phyloP scores from a whole-genome alignment of 2,329 filamentous ascomycete genomes.

The Fusarium veterinarium region DNA sequence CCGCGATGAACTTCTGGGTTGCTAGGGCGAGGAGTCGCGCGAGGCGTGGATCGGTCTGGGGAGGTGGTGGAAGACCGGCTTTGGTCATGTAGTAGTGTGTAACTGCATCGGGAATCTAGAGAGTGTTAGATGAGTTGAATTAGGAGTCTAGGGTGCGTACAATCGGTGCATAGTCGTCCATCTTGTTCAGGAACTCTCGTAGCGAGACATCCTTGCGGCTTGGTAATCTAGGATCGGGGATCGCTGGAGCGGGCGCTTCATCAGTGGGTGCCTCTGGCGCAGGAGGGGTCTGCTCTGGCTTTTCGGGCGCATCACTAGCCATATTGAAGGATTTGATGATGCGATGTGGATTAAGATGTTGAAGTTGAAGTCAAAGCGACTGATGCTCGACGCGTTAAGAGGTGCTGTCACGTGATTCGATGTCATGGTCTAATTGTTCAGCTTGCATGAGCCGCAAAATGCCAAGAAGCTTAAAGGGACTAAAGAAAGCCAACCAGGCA shows the following conservation, averaged over 20 bases:
- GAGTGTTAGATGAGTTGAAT: conserved; percentile 12
- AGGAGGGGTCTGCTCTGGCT: conserved; percentile 45
- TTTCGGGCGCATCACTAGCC: conserved; percentile 52
- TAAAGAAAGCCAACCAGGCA: conserved; percentile 4
- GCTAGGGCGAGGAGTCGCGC: conserved; percentile 94
- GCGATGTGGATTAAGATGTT: conserved; percentile 26
- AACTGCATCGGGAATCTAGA: conserved; percentile 90
- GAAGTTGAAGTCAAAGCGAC: conserved; percentile 7
- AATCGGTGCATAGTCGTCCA: conserved; percentile 98
- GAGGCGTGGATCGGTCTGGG: conserved; percentile 88
- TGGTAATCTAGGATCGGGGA: conserved; percentile 72
- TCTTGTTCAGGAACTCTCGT: conserved; percentile 92
- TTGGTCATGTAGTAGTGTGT: conserved; percentile 98
- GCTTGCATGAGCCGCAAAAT: conserved; percentile 4
- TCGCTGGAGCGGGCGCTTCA: conserved; percentile 56
- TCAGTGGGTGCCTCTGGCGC: conserved; percentile 46
- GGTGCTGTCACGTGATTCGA: conserved; percentile 39
- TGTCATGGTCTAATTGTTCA: conserved; percentile 16
- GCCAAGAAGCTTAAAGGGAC: conserved; percentile 21
- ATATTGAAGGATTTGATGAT: conserved; percentile 44
- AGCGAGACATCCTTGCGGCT: conserved; percentile 92
- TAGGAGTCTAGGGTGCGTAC: conserved; percentile 63
- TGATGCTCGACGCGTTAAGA: conserved; percentile 31
- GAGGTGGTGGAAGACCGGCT: conserved; percentile 91
- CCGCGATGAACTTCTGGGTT: conserved; percentile 99